Evolutionary conservation across 2,329 filamentous ascomycete species (phyloP).

Genomic region (Cladosporium sphaerospermum): DNA sequence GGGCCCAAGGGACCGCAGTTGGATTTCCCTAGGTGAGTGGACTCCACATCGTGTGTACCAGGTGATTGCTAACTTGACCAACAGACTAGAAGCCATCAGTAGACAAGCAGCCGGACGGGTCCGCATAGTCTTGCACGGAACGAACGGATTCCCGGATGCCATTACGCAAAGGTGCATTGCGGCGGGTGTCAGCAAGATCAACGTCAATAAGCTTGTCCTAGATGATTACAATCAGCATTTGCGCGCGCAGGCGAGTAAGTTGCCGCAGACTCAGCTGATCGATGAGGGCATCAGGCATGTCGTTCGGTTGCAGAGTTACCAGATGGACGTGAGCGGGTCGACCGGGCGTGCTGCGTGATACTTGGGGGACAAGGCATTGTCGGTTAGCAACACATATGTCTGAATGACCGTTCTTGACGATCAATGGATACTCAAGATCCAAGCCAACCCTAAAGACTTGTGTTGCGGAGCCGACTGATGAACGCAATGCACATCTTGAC

Average conservation of each 20-base stretch:
- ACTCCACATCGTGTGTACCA: neutral
- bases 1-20: conserved; percentile 28
- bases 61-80: neutral
- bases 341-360: neutral
- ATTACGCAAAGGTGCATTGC: conserved; percentile 47
- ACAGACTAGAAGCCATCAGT: conserved; percentile 34
- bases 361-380: too few species aligned
- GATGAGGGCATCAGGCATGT: conserved; percentile 27
- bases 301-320: conserved; percentile 19
- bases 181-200: conserved; percentile 48
- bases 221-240: conserved; percentile 28
- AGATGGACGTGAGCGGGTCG: conserved; percentile 15
- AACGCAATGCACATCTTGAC: too few species aligned
- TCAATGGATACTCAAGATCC: too few species aligned
- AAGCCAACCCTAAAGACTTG: too few species aligned
- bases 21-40: conserved; percentile 20
- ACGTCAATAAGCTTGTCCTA: conserved; percentile 50
- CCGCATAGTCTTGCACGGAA: conserved; percentile 49
- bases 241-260: conserved; percentile 16
- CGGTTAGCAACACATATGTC: too few species aligned
- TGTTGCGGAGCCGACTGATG: too few species aligned
- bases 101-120: conserved; percentile 35
- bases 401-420: too few species aligned
- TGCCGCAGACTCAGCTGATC: conserved; percentile 25
- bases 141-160: conserved; percentile 47